phyloP scores from a whole-genome alignment of 805 yeast genomes.

The Yarrowia hollandica region DNA sequence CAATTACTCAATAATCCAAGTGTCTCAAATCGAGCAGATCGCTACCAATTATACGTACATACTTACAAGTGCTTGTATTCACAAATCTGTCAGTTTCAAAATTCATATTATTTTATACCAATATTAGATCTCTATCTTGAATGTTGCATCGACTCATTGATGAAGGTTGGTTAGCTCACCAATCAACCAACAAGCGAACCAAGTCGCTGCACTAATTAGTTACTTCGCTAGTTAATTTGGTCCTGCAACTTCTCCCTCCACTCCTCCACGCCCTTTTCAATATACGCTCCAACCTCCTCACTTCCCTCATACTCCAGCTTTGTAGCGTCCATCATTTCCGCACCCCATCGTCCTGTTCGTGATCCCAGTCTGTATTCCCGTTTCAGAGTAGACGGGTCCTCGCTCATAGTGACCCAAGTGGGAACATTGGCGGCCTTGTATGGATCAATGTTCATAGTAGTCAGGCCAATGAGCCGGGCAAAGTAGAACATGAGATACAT shows the following conservation, averaged over 20 bases:
- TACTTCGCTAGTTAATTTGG: conserved; percentile 55
- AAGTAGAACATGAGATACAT: conserved; percentile 82
- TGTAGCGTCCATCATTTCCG: conserved; percentile 57
- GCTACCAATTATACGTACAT: no score
- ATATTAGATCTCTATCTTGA: no score
- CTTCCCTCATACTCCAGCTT: conserved; percentile 48
- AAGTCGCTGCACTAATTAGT: no score
- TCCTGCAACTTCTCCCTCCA: conserved; percentile 77
- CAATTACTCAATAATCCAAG: no score
- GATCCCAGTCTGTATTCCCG: conserved; percentile 70
- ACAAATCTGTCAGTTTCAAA: no score
- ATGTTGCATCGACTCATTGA: no score
- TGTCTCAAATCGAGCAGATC: no score
- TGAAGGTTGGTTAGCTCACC: no score
- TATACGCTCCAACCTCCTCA: conserved; percentile 63
- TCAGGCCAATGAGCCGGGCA: conserved; percentile 79
- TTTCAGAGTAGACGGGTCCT: conserved; percentile 50
- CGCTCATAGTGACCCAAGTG: conserved; percentile 59
- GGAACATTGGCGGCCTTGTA: conserved; percentile 90
- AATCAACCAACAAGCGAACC: no score
- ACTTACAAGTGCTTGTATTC: no score
- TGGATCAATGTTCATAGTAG: conserved; percentile 86
- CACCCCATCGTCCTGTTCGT: conserved; percentile 63
- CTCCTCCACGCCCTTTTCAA: conserved; percentile 55
- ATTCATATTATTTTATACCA: no score